Evolutionary conservation across 1,284 basidiomycete genomes (phyloP).

Genomic region (Erythrobasidium hasegawianum): DNA sequence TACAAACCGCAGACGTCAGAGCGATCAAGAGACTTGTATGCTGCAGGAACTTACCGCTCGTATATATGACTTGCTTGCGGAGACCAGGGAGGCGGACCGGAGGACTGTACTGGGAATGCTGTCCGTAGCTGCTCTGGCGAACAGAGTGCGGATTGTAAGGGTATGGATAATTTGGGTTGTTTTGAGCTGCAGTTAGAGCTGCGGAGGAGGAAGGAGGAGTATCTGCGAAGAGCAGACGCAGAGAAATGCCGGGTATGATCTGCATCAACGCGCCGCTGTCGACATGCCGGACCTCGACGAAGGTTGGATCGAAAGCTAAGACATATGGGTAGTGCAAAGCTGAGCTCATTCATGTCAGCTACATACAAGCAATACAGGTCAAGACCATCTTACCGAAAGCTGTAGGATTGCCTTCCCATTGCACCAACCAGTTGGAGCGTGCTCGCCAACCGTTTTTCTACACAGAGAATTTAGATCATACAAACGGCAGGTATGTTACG

Average conservation of each 20-base stretch:
- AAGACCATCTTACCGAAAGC: constrained; percentile 74
- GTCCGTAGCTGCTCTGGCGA: background rate
- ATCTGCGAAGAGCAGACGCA: constrained; percentile 88
- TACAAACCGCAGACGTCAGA: no score
- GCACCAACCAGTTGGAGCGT: constrained; percentile 84
- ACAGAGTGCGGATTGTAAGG: background rate
- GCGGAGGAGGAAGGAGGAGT: constrained; percentile 70
- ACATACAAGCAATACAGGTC: background rate
- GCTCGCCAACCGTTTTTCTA: constrained; percentile 84
- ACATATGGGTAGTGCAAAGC: constrained; percentile 96
- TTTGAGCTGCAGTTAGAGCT: constrained; percentile 8
- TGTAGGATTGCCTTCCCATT: constrained; percentile 93
- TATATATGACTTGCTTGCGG: constrained; percentile 38
- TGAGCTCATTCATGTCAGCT: constrained; percentile 48
- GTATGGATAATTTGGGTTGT: constrained; percentile 12
- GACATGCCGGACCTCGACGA: constrained; percentile 94
- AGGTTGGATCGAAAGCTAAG: constrained; percentile 91
- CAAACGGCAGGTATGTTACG: background rate
- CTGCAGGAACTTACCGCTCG: constrained; percentile 7
- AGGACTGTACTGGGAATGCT: constrained; percentile 15
- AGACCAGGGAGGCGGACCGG: constrained; percentile 20
- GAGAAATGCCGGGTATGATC: constrained; percentile 73
- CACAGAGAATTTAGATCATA: background rate
- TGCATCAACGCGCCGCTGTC: constrained; percentile 88
- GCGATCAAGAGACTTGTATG: no score